A percentile compares a stretch with the other conserved stretches of the same genome.
These are phyloP conservation scores for Plasmodium blacklocki DNA, from an alignment of 169 alveolate species.

Conservation along the genomic window DNA sequence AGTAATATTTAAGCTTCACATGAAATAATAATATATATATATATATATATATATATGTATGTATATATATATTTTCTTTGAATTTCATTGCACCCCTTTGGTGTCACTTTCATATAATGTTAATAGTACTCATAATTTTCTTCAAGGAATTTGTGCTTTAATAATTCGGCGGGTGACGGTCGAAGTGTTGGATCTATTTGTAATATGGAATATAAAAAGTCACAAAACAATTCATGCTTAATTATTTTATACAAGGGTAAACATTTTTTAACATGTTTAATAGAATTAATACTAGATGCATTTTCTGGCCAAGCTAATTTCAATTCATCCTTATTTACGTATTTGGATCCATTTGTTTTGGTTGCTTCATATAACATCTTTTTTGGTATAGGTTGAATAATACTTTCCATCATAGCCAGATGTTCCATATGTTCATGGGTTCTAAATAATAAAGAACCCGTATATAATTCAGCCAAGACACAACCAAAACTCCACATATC, in stretches of 20 bases:
- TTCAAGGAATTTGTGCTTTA: conserved; percentile 88
- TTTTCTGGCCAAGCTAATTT: conserved; percentile 90
- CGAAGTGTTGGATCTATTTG: conserved; percentile 88
- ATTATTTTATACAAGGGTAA: conserved; percentile 84
- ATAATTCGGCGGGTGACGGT: conserved; percentile 91
- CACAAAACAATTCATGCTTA: conserved; percentile 88
- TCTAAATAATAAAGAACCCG: conserved; percentile 94
- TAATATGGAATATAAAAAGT: conserved; percentile 87
- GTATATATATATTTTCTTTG: too few relatives aligned
- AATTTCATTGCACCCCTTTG: too few relatives aligned
- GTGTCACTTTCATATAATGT: neutral
- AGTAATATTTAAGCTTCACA: neutral
- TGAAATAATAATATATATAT: neutral
- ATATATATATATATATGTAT: too few relatives aligned
- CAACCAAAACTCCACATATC: conserved; percentile 98
- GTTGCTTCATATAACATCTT: conserved; percentile 78
- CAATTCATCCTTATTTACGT: conserved; percentile 70
- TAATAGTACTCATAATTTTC: conserved; percentile 50
- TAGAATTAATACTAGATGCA: conserved; percentile 82
- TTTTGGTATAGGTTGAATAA: conserved; percentile 82
- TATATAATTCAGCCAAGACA: conserved; percentile 94
- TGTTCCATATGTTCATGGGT: conserved; percentile 97
- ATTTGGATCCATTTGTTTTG: conserved; percentile 81
- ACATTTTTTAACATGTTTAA: conserved; percentile 82
- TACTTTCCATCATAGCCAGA: conserved; percentile 93